Evolutionary conservation across 129 eudicot species (phyloP), one percentile per base, ranked within the genome.

Genomic region (Flaveria trinervia): DNA sequence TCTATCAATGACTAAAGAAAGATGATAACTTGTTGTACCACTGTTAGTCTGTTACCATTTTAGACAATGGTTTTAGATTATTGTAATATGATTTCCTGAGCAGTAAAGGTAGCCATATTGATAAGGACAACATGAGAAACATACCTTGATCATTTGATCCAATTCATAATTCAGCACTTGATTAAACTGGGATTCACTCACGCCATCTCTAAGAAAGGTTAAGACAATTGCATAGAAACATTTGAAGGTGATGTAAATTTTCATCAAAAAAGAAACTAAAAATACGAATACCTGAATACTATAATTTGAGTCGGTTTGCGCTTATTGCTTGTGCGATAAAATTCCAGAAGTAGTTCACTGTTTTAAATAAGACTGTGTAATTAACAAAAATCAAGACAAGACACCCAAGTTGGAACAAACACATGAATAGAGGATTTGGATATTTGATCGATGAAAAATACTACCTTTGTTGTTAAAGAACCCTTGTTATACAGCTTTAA

Each of bases 101-200:
- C 70, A 64, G 6, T 62, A 28, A 60, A 49, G 61, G 44, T 62
- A 74, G 26, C 59, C 48, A 13, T 69, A 15, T 43, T 56, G 39
- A 16, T 46, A 23, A 51, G 72, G 23, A 25, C 28, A 68, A 43
- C 15, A 55, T 17, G 59, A 65, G 26, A 43, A 68, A 73, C 65
- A 48, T 71, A 94, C 99, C 97, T 94, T 85, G 55, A 91, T 91
- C 88, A 94, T 91, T 80, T 94, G 99, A 81, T 87, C 93, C 78
- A 94, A 76, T 83, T 94, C 99, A 72, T 72, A 78, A 83, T 94
- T 83, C 68, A 94, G 72, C 62, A 94, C 96, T 82, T 94, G 96
- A 80, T 61, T 79, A 72, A 94, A 94, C 80, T 94, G 99, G 26
- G 99, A 91, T 76, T 94, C 97, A 36, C 97, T 85, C 50, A 94